Conservation (phyloP, 495 filamentous ascomycete species). For the Penicillium cosmopolitanum region DNA sequence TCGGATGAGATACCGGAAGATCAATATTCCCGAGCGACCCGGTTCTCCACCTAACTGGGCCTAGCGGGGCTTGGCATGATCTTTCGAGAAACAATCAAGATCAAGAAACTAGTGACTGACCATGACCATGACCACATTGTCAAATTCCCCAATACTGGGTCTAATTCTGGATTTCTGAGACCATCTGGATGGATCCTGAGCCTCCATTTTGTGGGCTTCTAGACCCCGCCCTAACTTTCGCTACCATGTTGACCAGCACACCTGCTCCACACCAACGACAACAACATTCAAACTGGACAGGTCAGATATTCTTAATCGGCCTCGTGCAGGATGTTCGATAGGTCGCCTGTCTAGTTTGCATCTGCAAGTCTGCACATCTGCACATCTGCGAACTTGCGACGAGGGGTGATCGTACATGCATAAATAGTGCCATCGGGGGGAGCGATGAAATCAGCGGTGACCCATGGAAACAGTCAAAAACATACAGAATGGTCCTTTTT, state of each 20-base stretch:
- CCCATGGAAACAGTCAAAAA: not conserved
- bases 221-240: not conserved
- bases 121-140: too few relatives aligned
- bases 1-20: too few relatives aligned
- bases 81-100: too few relatives aligned
- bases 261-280: not conserved
- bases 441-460: slow-evolving; percentile 3
- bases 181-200: too few relatives aligned
- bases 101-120: too few relatives aligned
- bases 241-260: slow-evolving; percentile 5
- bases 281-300: not conserved
- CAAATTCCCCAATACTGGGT: too few relatives aligned
- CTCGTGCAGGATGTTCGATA: slow-evolving; percentile 4
- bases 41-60: too few relatives aligned
- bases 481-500: not conserved
- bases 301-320: slow-evolving; percentile 1
- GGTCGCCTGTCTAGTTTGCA: slow-evolving; percentile 1
- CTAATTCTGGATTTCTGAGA: too few relatives aligned
- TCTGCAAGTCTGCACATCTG: not conserved
- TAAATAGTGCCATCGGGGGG: not conserved
- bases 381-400: not conserved
- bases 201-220: too few relatives aligned
- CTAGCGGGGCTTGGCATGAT: too few relatives aligned
- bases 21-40: too few relatives aligned
- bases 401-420: slow-evolving; percentile 7